phyloP scores from a whole-genome alignment of 768 basidiomycete genomes.

The Termitomyces sp. region DNA sequence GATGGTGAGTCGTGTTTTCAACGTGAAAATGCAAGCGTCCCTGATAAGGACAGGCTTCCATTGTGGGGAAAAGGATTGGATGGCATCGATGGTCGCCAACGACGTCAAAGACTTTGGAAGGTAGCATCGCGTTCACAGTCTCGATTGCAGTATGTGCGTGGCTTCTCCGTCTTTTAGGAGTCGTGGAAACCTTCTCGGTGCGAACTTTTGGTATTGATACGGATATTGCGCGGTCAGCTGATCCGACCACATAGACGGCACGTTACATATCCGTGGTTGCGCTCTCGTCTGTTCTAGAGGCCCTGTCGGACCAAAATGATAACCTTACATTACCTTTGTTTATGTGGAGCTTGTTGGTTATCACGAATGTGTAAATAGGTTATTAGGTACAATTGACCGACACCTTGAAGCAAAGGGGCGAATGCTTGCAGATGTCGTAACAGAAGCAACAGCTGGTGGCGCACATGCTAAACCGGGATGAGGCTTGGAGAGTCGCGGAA shows the following conservation, averaged over 20 bases:
- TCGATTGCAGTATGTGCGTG: slow-evolving; percentile 69
- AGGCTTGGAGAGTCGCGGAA: neutral
- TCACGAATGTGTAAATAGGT: slow-evolving; percentile 32
- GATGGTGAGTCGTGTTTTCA: slow-evolving; percentile 45
- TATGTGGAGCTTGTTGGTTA: slow-evolving; percentile 84
- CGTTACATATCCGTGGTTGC: slow-evolving; percentile 60
- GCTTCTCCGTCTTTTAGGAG: slow-evolving; percentile 63
- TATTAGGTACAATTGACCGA: neutral
- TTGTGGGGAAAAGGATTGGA: slow-evolving; percentile 84
- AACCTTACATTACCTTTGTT: slow-evolving; percentile 95
- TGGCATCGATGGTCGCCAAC: slow-evolving; percentile 78
- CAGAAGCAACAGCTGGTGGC: neutral
- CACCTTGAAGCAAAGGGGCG: slow-evolving; percentile 3
- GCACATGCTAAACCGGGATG: neutral
- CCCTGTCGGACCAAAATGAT: slow-evolving; percentile 93
- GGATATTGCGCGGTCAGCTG: neutral
- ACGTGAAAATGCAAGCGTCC: neutral
- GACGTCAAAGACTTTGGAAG: slow-evolving; percentile 87
- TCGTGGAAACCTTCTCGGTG: slow-evolving; percentile 75
- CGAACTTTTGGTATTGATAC: slow-evolving; percentile 18
- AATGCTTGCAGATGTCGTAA: neutral
- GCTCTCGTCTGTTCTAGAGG: slow-evolving; percentile 78
- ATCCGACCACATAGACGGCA: slow-evolving; percentile 38
- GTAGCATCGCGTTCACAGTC: slow-evolving; percentile 73
- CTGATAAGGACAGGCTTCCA: slow-evolving; percentile 61